Percentiles rank a stretch among this genome's conserved stretches.
phyloP scores from a whole-genome alignment of 1,284 basidiomycete species.

The Kwoniella shivajii region DNA sequence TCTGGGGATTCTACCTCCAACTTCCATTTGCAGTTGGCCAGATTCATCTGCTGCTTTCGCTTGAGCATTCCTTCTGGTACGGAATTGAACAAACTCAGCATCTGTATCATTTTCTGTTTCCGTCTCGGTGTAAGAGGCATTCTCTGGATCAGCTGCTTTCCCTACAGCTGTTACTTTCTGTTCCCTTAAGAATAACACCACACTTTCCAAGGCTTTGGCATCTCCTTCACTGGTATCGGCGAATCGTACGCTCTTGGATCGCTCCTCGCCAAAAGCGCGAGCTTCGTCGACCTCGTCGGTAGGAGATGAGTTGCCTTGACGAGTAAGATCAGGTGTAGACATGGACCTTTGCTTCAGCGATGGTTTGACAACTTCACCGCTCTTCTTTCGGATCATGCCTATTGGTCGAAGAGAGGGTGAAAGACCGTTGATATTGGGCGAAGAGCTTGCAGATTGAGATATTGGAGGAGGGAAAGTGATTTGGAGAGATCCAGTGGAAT shows the following conservation, averaged over 20 bases:
- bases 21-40: conserved; percentile 37
- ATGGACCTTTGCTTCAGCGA: conserved; percentile 53
- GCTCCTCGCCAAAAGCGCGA: conserved; percentile 40
- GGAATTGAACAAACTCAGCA: conserved; percentile 52
- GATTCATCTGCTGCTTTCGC: conserved; percentile 36
- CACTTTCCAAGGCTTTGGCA: conserved; percentile 47
- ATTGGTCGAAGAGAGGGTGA: conserved; percentile 23
- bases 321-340: conserved; percentile 52
- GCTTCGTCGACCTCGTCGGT: conserved; percentile 25
- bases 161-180: conserved; percentile 53
- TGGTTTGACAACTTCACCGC: conserved; percentile 55
- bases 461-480: conserved; percentile 30
- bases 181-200: conserved; percentile 53
- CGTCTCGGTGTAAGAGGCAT: conserved; percentile 33
- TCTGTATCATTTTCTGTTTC: conserved; percentile 53
- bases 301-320: conserved; percentile 27
- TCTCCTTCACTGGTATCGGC: conserved; percentile 43
- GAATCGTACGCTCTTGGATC: conserved; percentile 52
- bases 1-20: conserved; percentile 46
- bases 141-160: conserved; percentile 43
- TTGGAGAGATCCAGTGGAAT: conserved; percentile 30
- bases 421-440: not conserved
- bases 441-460: conserved; percentile 22
- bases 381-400: conserved; percentile 54
- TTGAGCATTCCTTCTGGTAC: conserved; percentile 45